A percentile compares a stretch with the other conserved stretches of the same genome.
Evolutionary conservation across 768 basidiomycete genomes (phyloP).

Genomic region (Naganishia onofrii): DNA sequence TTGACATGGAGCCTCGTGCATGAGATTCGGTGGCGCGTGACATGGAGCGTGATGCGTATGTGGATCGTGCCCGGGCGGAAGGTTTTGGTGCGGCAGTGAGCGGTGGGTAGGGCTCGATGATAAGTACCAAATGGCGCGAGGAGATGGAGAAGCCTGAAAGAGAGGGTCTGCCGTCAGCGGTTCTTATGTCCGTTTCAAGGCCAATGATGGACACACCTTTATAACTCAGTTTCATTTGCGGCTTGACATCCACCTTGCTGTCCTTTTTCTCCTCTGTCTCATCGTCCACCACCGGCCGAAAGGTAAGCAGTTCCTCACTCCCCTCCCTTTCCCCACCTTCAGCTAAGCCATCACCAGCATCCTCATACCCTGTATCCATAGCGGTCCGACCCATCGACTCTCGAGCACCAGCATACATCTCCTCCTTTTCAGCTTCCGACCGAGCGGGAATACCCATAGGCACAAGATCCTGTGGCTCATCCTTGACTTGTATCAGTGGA

Average conservation of each 20-base stretch:
- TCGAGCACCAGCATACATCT: conserved; percentile 20
- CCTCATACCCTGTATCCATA: conserved; percentile 26
- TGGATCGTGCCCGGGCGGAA: conserved; percentile 44
- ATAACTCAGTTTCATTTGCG: conserved; percentile 45
- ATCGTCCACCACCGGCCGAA: conserved; percentile 13
- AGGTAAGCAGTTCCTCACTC: conserved; percentile 11
- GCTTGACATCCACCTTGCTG: conserved; percentile 48
- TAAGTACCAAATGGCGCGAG: conserved; percentile 49
- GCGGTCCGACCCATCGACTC: conserved; percentile 12
- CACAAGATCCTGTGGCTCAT: conserved; percentile 32
- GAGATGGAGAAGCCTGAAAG: conserved; percentile 48
- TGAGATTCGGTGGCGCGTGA: conserved; percentile 28
- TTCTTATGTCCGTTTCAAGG: no score
- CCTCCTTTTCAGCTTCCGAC: conserved; percentile 7
- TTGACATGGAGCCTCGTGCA: conserved; percentile 28
- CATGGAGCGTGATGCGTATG: conserved; percentile 41
- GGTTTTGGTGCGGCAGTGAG: conserved; percentile 39
- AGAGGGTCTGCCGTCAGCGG: no score
- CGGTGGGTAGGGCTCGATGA: conserved; percentile 51
- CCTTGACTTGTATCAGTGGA: conserved; percentile 28
- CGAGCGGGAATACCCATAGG: conserved; percentile 7
- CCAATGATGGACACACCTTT: conserved; percentile 37
- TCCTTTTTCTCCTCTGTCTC: conserved; percentile 33
- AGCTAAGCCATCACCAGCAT: conserved; percentile 1
- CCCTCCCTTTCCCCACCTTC: not conserved